Base-by-base conservation (phyloP, 2,329 filamentous ascomycete species). In the Coniosporium tulheliwenetii region DNA sequence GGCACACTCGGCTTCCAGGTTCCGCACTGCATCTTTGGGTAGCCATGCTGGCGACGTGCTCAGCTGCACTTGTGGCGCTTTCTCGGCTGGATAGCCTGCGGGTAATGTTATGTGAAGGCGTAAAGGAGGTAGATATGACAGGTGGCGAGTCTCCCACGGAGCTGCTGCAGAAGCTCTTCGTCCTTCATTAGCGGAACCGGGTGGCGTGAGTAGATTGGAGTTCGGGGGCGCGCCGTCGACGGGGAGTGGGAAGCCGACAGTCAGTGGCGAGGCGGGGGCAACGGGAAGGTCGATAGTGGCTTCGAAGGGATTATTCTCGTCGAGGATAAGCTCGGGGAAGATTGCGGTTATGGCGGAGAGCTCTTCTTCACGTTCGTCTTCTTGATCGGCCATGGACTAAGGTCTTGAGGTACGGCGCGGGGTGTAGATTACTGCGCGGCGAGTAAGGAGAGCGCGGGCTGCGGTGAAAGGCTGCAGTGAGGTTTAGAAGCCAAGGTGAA, bases 341-440 rank as follows among this genome's bases (percentile, higher is more conserved):
- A 80, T 80, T 39, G 75, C 73, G 36, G 66, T 63, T 43, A 80
- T 66, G 16, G 74, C 68, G 8, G 64, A 66, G 37, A 79, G 60
- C 56, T 80, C 75, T 48, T 76, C 66, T 29, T 65, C 62, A 45
- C 75, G 68, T 48, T 79, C 75, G 51, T 79, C 74, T 10, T 71
- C 19, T 26, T 26, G 19, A 26, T 26, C 7, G 19, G 19, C 19
- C 19, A 26, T 26, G 19, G 19, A 26, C 19, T 7, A 26, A 26
- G 19, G 19, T 7, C 19, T 26, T 26, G 19, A 26, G 19, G 19
- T 26, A 7, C 19, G 19, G 19, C 19, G 19, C 4, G 19, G 19
- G 19, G 7, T 26, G 19, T 26, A 26, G 19, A 26, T 26, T 26
- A 26, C 19, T 26, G 19, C 19, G 19, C 7, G 19, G 19, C 19